phyloP scores from a whole-genome alignment of 2,329 filamentous ascomycete species.

The Alternaria panax region DNA sequence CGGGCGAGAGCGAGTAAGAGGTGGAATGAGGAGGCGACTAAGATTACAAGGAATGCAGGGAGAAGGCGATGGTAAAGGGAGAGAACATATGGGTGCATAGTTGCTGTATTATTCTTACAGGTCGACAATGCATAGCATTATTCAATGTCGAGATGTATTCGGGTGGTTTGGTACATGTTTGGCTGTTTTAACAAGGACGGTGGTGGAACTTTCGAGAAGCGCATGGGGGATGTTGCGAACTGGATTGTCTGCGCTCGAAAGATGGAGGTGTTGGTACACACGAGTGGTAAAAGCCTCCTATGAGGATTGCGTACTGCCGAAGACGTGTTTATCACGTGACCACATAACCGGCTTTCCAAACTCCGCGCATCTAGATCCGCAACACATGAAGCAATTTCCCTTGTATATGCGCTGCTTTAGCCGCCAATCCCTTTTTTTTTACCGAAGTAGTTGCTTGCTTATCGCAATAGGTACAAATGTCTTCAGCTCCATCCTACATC shows the following conservation, averaged over 20 bases:
- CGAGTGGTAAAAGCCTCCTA: not conserved
- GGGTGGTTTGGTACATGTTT: not conserved
- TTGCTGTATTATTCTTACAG: not conserved
- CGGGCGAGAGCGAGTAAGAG: constrained; percentile 1
- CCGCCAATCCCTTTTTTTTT: not conserved
- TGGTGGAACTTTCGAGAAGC: not conserved
- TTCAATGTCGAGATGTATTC: not conserved
- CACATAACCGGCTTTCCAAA: not conserved
- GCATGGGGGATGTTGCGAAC: not conserved
- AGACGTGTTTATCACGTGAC: not conserved
- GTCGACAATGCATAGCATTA: not conserved
- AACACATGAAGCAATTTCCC: not conserved
- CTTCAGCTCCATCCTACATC: not conserved
- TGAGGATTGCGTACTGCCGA: not conserved
- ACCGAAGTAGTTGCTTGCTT: not conserved
- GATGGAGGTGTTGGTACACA: not conserved
- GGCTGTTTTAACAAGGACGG: not conserved
- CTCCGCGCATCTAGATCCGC: not conserved
- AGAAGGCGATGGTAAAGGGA: not conserved
- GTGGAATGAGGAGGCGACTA: constrained; percentile 2
- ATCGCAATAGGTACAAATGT: not conserved
- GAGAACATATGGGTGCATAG: not conserved
- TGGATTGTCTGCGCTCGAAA: not conserved
- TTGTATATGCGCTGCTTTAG: constrained; percentile 10
- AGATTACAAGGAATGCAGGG: not conserved